Conservation (phyloP, 192 early-diverging fungal species). For the Gigaspora rosea region DNA sequence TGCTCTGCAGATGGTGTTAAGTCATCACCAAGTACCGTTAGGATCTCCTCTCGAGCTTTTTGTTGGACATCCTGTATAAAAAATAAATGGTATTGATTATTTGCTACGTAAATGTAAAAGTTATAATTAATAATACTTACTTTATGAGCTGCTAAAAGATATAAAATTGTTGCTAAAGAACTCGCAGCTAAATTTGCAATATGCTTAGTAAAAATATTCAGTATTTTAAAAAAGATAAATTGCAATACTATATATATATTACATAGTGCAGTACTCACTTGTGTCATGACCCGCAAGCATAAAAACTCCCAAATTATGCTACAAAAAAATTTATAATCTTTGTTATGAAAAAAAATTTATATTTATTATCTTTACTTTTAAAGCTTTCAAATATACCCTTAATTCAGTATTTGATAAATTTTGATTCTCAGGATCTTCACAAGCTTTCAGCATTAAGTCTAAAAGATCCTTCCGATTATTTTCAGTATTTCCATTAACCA, state of each 20-base stretch:
- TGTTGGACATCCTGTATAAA: background rate
- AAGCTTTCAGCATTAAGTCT: background rate
- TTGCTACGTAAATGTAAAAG: background rate
- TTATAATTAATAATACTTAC: background rate
- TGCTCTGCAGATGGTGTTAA: background rate
- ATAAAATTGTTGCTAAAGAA: background rate
- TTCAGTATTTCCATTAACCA: background rate
- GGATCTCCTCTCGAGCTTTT: background rate
- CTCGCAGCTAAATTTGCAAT: background rate
- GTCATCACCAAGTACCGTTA: background rate
- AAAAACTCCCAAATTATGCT: conserved; percentile 1
- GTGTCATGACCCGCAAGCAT: conserved; percentile 6
- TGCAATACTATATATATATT: background rate
- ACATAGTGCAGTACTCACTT: background rate
- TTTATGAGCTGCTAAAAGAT: background rate
- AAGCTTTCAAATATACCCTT: background rate
- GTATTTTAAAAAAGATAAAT: background rate
- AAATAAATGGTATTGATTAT: background rate
- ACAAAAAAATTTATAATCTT: background rate
- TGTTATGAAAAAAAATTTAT: background rate
- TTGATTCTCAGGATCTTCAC: background rate
- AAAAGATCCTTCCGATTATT: background rate
- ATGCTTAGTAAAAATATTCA: background rate
- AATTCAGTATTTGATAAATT: background rate
- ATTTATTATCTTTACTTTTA: too few relatives aligned